Base-by-base conservation (phyloP, 768 basidiomycete species). In the Mycena haematopus region DNA sequence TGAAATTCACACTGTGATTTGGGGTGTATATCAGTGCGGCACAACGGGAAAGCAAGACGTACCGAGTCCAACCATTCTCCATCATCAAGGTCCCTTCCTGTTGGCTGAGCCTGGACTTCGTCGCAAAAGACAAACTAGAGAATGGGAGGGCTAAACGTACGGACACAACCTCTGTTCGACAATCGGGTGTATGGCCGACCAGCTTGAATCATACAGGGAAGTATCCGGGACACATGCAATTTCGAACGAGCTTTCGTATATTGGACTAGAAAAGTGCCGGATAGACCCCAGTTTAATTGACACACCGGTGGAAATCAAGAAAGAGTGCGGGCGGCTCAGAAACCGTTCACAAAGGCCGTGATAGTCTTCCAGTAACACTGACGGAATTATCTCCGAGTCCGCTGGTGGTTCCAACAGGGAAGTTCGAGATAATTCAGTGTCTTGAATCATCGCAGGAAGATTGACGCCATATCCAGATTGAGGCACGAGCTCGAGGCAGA, bases 401-500 rank as follows among this genome's bases (percentile, higher is more conserved):
- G 21, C 24, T 1, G 47, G 27, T 0, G 15, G 49, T 29, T 31
- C 24, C 11, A 33, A 33, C 6, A 11, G 54, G 14, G 52, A 54
- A 17, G 29, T 33, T 13, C 13, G 6, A 31, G 42, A 29, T 44
- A n/a, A 2, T 33, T 11, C 38, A 40, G 38, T 40, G 38, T 19
- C 19, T 29, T 5, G 9, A 21, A 40, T 8, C 38, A 40, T 40
- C 13, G 38, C 38, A 9, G 6, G 3, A 6, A 21, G 25, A 3
- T 11, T 11, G 6, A 11, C 31, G 31, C 31, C 6, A 33, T 33
- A 33, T 33, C 11, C 31, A 33, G 31, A 33, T 33, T 33, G 38
- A 11, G 44, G 33, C 10, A 36, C n/a, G 49, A 58, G 47, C 15
- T 58, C 56, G 42, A 58, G n/a, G 49, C 24, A 50, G 27, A 58